These are phyloP conservation scores for Galerina sulciceps DNA, from an alignment of 768 basidiomycete species.

Conservation along the genomic window DNA sequence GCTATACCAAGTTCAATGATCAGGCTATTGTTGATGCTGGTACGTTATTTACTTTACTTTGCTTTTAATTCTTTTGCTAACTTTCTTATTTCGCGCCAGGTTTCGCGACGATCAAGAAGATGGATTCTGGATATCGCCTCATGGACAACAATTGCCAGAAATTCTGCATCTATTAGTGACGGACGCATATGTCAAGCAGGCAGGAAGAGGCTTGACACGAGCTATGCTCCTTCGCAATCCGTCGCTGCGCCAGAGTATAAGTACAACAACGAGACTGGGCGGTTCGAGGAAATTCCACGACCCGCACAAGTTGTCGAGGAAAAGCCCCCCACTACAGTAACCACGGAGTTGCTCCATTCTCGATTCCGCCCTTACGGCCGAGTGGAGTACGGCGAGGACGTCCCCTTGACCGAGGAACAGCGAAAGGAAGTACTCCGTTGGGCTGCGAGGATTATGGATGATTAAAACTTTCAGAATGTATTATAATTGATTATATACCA, in stretches of 20 bases:
- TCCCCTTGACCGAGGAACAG: not conserved
- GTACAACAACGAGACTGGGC: not conserved
- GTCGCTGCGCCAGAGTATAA: not conserved
- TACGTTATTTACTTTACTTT: not conserved
- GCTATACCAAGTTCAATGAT: not conserved
- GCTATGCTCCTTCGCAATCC: not conserved
- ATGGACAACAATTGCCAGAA: conserved; percentile 1
- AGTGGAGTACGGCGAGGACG: not conserved
- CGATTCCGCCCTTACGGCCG: not conserved
- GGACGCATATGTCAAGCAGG: not conserved
- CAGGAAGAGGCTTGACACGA: not conserved
- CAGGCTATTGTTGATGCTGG: not conserved
- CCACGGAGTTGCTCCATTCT: not conserved
- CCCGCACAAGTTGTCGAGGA: not conserved
- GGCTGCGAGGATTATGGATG: no score
- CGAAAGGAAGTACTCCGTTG: not conserved
- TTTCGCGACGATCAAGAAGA: not conserved
- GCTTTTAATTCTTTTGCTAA: not conserved
- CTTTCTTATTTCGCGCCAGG: not conserved
- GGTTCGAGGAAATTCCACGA: not conserved
- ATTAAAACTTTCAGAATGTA: no score
- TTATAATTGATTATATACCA: no score
- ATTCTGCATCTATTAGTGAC: not conserved
- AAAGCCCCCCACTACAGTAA: not conserved
- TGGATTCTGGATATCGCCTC: not conserved